Base-by-base conservation (phyloP, 1,139 yeast species). In the Zhuliangozyma parablackwelliae region DNA sequence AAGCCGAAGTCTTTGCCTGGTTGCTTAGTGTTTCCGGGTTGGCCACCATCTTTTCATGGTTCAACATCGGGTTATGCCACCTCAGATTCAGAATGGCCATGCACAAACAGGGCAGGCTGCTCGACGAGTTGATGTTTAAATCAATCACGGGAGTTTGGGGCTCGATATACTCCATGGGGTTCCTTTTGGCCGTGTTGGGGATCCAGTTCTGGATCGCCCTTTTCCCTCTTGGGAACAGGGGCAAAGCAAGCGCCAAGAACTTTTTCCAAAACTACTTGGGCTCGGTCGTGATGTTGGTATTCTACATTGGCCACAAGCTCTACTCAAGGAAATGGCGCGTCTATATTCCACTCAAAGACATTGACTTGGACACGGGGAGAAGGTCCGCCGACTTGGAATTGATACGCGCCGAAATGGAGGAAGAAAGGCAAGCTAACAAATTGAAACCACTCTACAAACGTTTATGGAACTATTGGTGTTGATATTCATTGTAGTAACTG, bases 1-100 rank as follows among this genome's bases (percentile, higher is more conserved):
- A 67, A 45, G 59, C 53, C 8, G 58, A 54, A 23, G 66, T 69
- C 6, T 69, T 69, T 42, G 54, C 47, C 13, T 69, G 75, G 75
- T 57, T 69, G 46, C 56, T 69, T 37, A 63, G 72, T 33, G 59
- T 68, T 8, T 59, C 69, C 32, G 74, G 72, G 5, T 56, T 69
- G 41, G 62, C 68, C 12, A 63, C 74, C 23, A 53, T 69, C 30
- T 67, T 69, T 51, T 57, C 65, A 26, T 69, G 74, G 74, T 60
- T 63, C 12, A 59, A 65, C 35, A 66, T 68, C 41, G 60, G 61
- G 23, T 49, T 61, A 24, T 61, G 70, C 33, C 68, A 63, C 41
- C 46, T 69, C 26, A 56, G 70, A 38, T 68, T 68, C 47, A 56
- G 75, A 45, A 48, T 59, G 31, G 75, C 74, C 2, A 43, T 67